Evolutionary conservation across 768 basidiomycete genomes (phyloP), one percentile per base, ranked within the genome.

Genomic region (Boletus pseudo-olivaceus): DNA sequence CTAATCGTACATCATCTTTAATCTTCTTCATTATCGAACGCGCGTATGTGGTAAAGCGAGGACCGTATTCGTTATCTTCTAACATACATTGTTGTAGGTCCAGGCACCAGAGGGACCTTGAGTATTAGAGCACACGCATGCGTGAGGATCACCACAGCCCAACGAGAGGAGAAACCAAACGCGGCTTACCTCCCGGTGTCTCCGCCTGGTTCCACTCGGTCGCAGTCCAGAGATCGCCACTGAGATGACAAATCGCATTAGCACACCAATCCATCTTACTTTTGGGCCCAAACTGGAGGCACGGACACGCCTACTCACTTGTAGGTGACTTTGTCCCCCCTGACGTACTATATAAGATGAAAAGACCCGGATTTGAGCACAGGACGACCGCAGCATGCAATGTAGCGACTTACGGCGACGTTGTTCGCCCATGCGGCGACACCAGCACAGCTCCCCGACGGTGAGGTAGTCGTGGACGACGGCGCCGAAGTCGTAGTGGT

Each of bases 21-120:
- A n/a, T 47, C 33, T 17, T 26, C 27, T 41, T 41, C 20, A 23
- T 39, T 19, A 34, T 23, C 46, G 17, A 33, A 2, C n/a, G 15
- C n/a, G 46, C 17, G 7, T 47, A n/a, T 17, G 7, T 11, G 34
- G 35, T 14, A 19, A 5, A 3, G n/a, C 23, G 12, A 38, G 11
- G 26, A 7, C 15, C 26, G 26, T 29, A n/a, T 9, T 19, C 17
- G 17, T 15, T 29, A n/a, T 14, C 47, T 38, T 38, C 47, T 48
- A 48, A 19, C 85, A 87, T 39, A 76, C 64, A 8, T 83, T 82
- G 62, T 80, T 69, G 60, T 85, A 78, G 44, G 71, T 72, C 84
- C 85, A 86, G 45, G 79, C 82, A 50, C 76, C 79, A 26, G 78
- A 75, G 35, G 72, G 2, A 43, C 78, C 82, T 83, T 47, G 33